These are phyloP conservation scores for Colletotrichum tropicale DNA, from an alignment of 2,329 filamentous ascomycete genomes.

Conservation along the genomic window DNA sequence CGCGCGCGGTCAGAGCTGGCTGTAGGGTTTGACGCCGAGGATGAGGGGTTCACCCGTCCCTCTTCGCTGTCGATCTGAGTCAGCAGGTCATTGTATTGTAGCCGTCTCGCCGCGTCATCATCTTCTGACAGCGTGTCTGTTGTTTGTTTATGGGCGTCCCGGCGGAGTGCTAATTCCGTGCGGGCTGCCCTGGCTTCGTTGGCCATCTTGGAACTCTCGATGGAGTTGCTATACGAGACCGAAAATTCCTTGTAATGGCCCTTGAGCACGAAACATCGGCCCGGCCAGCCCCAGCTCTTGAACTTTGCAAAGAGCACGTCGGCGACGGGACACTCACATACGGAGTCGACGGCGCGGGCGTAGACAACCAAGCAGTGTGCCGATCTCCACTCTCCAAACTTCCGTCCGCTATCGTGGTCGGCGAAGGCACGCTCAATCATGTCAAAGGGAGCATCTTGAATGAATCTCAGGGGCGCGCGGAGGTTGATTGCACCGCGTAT, in stretches of 20 bases:
- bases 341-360: slow-evolving; percentile 51
- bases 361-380: slow-evolving; percentile 58
- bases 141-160: background rate
- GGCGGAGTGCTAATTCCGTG: slow-evolving; percentile 29
- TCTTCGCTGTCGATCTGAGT: slow-evolving; percentile 10
- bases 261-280: slow-evolving; percentile 58
- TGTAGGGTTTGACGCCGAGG: background rate
- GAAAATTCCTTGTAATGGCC: slow-evolving; percentile 62
- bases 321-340: slow-evolving; percentile 56
- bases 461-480: slow-evolving; percentile 52
- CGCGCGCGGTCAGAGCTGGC: slow-evolving; percentile 38
- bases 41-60: background rate
- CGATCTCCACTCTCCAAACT: slow-evolving; percentile 51
- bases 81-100: slow-evolving; percentile 2
- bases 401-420: slow-evolving; percentile 51
- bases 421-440: slow-evolving; percentile 55
- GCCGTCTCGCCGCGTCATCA: slow-evolving; percentile 7
- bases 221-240: slow-evolving; percentile 55
- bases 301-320: slow-evolving; percentile 50
- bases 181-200: slow-evolving; percentile 39
- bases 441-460: slow-evolving; percentile 51
- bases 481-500: slow-evolving; percentile 58
- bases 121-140: background rate
- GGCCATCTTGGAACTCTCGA: slow-evolving; percentile 47
- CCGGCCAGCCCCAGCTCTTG: slow-evolving; percentile 50